These are phyloP conservation scores for Trichoderma simmonsii DNA, from an alignment of 2,329 filamentous ascomycete species.

Conservation along the genomic window DNA sequence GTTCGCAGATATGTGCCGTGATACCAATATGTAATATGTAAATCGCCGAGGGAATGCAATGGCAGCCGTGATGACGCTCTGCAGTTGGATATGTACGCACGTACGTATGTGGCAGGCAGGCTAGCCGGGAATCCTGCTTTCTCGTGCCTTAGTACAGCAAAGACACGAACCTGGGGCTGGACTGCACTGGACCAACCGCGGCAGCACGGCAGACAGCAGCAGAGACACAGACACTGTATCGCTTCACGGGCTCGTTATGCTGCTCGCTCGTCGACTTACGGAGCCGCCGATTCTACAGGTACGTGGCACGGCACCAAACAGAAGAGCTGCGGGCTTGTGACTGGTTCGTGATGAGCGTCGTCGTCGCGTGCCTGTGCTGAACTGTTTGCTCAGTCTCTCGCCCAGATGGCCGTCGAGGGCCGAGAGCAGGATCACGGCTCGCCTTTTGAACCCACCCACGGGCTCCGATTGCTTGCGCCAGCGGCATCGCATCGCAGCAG, in stretches of 20 bases:
- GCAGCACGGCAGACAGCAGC: background rate
- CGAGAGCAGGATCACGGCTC: conserved; percentile 6
- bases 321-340: background rate
- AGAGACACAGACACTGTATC: background rate
- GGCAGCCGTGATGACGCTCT: conserved; percentile 12
- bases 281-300: background rate
- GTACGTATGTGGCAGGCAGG: background rate
- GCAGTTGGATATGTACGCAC: background rate
- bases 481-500: conserved; percentile 3
- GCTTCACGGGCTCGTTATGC: background rate
- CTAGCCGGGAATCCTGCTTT: conserved; percentile 13
- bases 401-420: background rate
- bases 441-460: conserved; percentile 15
- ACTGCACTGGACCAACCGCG: background rate
- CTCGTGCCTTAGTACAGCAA: background rate
- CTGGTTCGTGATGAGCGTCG: background rate
- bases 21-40: conserved; percentile 6
- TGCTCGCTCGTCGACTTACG: background rate
- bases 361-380: background rate
- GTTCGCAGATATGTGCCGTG: conserved; percentile 7
- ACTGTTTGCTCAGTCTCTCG: background rate
- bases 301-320: conserved; percentile 4
- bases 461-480: background rate
- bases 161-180: background rate
- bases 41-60: conserved; percentile 3